Base-by-base conservation (phyloP, 31 red algal species). In the Odonthalia washingtoniensis region DNA sequence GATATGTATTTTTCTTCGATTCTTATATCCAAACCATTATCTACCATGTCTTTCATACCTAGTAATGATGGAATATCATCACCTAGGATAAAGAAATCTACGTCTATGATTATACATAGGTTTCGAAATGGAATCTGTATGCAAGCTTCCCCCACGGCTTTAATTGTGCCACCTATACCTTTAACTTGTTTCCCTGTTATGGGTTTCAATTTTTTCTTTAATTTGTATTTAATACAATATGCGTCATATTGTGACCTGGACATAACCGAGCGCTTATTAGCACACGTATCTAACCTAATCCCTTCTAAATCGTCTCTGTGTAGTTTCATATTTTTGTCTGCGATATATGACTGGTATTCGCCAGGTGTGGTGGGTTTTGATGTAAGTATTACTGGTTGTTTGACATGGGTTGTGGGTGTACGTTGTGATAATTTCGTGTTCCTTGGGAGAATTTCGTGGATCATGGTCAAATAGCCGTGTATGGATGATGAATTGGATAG, bases 21-120 rank as follows among this genome's bases (percentile, higher is more conserved):
- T 17, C 74, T 78, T 1, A 88, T 38, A n/a, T 88, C 57, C 27
- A 88, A 30, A 1, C 60, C 74, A 49, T 88, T 78, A 14, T 88
- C 74, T 0, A 38, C 37, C 64, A 88, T 88, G 27, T 79, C 74
- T 34, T 67, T 80, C 85, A 88, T 79, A 18, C 46, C 69, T 6
- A 78, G 75, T 31, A 88, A 44, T 1, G 1, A 34, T 34, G 72
- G 85, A 3, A 70, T 27, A 65, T 44, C 68, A 28, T 53, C 85
- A 1, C 9, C 37, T 3, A 80, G 5, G 12, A 80, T 70, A 14
- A 67, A 74, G 44, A 88, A 88, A 4, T 3, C 62, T 5, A 74
- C 82, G 5, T 85, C 67, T 1, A 85, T 74, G 26, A 74, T 65
- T 9, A 74, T 24, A 46, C 52, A 21, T 21, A 85, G 67, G 18